A percentile compares a stretch with the other conserved stretches of the same genome.
Evolutionary conservation across 2,329 filamentous ascomycete genomes (phyloP).

Genomic region (Zarea fungicola): DNA sequence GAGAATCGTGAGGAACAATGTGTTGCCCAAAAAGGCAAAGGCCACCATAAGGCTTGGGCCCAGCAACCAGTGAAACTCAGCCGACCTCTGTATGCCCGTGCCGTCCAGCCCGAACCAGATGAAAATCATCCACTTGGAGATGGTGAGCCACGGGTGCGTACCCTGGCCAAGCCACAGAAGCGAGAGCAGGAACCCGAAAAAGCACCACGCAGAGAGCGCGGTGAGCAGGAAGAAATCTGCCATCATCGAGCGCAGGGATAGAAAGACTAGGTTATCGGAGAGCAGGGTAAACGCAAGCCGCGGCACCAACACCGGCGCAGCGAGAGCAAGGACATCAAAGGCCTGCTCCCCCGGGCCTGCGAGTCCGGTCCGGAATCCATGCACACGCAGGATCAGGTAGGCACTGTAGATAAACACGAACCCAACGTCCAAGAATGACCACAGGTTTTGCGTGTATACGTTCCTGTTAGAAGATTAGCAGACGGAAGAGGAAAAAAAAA

Average conservation of each 20-base stretch:
- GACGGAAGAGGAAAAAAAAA: too few relatives aligned
- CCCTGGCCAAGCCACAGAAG: conserved; percentile 72
- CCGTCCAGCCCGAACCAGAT: conserved; percentile 88
- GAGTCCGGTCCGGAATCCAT: conserved; percentile 51
- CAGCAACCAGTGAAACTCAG: conserved; percentile 72
- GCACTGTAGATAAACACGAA: conserved; percentile 67
- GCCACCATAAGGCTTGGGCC: conserved; percentile 76
- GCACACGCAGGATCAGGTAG: conserved; percentile 64
- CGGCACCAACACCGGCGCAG: conserved; percentile 70
- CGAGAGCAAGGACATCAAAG: conserved; percentile 73
- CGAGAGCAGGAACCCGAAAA: conserved; percentile 73
- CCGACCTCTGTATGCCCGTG: conserved; percentile 54
- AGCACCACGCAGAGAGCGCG: conserved; percentile 73
- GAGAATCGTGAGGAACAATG: conserved; percentile 80
- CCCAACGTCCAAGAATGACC: conserved; percentile 79
- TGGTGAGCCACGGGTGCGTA: conserved; percentile 53
- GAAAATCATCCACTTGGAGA: conserved; percentile 88
- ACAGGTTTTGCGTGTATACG: conserved; percentile 82
- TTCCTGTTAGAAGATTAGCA: conserved; percentile 44
- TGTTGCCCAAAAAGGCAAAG: conserved; percentile 83
- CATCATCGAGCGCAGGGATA: conserved; percentile 80
- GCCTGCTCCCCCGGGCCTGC: conserved; percentile 56
- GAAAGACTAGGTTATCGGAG: conserved; percentile 78
- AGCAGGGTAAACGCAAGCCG: conserved; percentile 77
- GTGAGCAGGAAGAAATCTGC: conserved; percentile 77